These are phyloP conservation scores for Cyamopsis tetragonoloba DNA, from an alignment of 306 rosid genomes.

Conservation along the genomic window DNA sequence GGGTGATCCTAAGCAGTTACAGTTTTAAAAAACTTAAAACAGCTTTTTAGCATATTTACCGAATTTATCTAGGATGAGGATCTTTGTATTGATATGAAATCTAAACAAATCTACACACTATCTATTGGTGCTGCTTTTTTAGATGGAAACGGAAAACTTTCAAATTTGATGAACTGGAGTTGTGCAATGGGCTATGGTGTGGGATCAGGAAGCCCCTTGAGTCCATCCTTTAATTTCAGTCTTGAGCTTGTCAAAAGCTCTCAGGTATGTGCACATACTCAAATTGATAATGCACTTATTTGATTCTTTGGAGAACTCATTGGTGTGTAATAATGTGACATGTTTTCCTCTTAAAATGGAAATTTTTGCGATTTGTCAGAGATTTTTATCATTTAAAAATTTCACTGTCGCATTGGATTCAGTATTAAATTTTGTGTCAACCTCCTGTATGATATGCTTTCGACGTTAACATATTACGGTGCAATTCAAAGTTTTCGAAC, in stretches of 20 bases:
- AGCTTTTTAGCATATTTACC: background rate
- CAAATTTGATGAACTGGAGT: slow-evolving; percentile 80
- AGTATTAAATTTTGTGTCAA: background rate
- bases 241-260: slow-evolving; percentile 82
- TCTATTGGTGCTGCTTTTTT: slow-evolving; percentile 19
- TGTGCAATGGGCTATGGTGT: slow-evolving; percentile 82
- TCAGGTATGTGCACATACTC: slow-evolving; percentile 45
- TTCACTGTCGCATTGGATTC: slow-evolving; percentile 4
- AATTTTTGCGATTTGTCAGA: background rate
- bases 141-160: slow-evolving; percentile 55
- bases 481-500: slow-evolving; percentile 26
- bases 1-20: slow-evolving; percentile 4
- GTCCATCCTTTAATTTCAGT: slow-evolving; percentile 84
- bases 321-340: background rate
- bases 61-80: too few relatives aligned
- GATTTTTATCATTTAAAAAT: background rate
- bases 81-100: background rate
- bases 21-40: background rate
- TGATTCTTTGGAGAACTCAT: slow-evolving; percentile 15
- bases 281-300: slow-evolving; percentile 16
- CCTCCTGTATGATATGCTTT: background rate
- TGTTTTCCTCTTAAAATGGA: slow-evolving; percentile 14
- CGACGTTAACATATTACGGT: background rate
- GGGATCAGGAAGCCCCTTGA: slow-evolving; percentile 86
- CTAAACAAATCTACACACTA: slow-evolving; percentile 11